phyloP scores from a whole-genome alignment of 2,329 filamentous ascomycete genomes.

The Intubia oerlemansii region DNA sequence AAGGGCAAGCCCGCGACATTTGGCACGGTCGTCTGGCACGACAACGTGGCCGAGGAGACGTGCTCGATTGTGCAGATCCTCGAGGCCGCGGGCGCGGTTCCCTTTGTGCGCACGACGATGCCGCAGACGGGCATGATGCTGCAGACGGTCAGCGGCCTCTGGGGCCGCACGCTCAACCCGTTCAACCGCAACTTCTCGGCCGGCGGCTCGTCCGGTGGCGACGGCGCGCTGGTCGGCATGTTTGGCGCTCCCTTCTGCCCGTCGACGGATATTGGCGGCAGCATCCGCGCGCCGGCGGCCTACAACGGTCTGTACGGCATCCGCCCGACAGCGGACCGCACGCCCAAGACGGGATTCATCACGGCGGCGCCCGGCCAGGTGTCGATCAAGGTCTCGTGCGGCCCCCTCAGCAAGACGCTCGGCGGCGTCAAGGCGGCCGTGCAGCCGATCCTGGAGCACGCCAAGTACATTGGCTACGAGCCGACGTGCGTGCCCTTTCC shows the following conservation, averaged over 20 bases:
- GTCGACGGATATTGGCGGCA: conserved; percentile 15
- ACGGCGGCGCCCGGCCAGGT: conserved; percentile 30
- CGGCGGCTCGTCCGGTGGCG: conserved; percentile 18
- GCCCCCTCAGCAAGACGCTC: conserved; percentile 35
- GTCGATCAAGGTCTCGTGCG: conserved; percentile 30
- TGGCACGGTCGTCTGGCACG: conserved; percentile 8
- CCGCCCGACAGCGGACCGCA: conserved; percentile 11
- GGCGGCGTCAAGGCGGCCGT: conserved; percentile 29
- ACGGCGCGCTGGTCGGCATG: conserved; percentile 15
- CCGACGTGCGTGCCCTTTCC: too few species aligned
- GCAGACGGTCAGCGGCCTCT: conserved; percentile 16
- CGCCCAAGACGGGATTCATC: conserved; percentile 8
- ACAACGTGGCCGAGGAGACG: conserved; percentile 7
- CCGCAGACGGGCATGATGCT: conserved; percentile 11
- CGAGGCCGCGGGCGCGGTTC: conserved; percentile 21
- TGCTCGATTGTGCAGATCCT: conserved; percentile 12
- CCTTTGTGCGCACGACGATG: conserved; percentile 12
- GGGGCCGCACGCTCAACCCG: conserved; percentile 15
- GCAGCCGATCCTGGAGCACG: conserved; percentile 36
- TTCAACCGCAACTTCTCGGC: conserved; percentile 13
- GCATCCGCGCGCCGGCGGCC: conserved; percentile 11
- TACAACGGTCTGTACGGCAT: conserved; percentile 14
- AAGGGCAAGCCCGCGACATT: conserved; percentile 17
- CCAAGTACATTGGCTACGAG: conserved; percentile 68
- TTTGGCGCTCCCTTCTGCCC: conserved; percentile 14